These are phyloP conservation scores for Ensete glaucum DNA, from an alignment of 176 grass and related monocot genomes.

Conservation along the genomic window DNA sequence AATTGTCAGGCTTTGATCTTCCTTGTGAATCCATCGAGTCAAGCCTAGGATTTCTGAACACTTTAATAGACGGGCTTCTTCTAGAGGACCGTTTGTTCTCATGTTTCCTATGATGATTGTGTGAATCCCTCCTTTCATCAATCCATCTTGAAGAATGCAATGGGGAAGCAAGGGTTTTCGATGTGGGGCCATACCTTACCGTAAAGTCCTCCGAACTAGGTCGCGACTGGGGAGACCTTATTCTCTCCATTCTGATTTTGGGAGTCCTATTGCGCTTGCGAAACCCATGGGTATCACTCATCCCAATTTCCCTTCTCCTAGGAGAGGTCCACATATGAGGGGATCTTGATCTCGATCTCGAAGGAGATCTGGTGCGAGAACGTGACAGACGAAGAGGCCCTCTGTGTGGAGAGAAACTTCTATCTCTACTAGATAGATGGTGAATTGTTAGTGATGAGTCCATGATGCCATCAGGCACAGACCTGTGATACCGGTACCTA, in stretches of 20 bases:
- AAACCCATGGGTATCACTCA: constrained; percentile 36
- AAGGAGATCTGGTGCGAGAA: constrained; percentile 55
- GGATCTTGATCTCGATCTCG: constrained; percentile 75
- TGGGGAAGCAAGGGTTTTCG: constrained; percentile 36
- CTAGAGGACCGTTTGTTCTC: constrained; percentile 37
- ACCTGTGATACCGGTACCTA: constrained; percentile 33
- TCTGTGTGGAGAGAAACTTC: constrained; percentile 38
- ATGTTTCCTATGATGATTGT: constrained; percentile 44
- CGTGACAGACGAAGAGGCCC: constrained; percentile 42
- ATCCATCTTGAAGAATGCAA: constrained; percentile 53
- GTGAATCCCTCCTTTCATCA: constrained; percentile 57
- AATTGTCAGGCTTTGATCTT: constrained; percentile 43
- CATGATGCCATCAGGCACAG: constrained; percentile 33
- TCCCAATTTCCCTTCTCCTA: constrained; percentile 29
- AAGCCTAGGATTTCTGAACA: constrained; percentile 35
- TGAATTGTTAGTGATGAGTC: constrained; percentile 16
- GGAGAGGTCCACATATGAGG: constrained; percentile 59
- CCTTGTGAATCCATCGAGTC: constrained; percentile 38
- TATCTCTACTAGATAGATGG: constrained; percentile 45
- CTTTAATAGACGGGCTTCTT: constrained; percentile 33
- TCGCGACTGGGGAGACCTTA: constrained; percentile 47
- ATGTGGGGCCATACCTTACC: constrained; percentile 32
- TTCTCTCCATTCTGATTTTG: constrained; percentile 33
- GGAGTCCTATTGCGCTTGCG: constrained; percentile 50
- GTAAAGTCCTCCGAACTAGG: constrained; percentile 48